phyloP scores from a whole-genome alignment of 805 yeast genomes.

The Ogataea ramenticola region DNA sequence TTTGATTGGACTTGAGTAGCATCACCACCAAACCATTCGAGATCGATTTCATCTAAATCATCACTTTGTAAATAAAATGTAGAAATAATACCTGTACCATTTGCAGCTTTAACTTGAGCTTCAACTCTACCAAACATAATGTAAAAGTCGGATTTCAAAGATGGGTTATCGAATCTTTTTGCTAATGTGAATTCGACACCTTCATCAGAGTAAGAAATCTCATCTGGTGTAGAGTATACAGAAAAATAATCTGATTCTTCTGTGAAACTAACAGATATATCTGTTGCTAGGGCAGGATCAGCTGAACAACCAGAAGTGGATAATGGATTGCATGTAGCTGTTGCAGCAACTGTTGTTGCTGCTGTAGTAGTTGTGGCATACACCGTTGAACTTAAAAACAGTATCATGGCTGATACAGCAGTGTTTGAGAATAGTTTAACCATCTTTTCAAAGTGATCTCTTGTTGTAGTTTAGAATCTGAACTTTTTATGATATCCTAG shows the following conservation, averaged over 20 bases:
- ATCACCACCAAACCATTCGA: conserved; percentile 85
- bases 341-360: conserved; percentile 9
- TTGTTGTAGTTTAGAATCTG: too few relatives aligned
- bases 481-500: too few relatives aligned
- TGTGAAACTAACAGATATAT: conserved; percentile 46
- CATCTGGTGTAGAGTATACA: conserved; percentile 33
- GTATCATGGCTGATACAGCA: neutral
- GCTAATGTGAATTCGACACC: conserved; percentile 61
- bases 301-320: conserved; percentile 22
- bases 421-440: neutral
- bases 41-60: conserved; percentile 83
- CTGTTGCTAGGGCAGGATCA: conserved; percentile 57
- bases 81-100: conserved; percentile 74
- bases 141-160: conserved; percentile 69
- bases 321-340: conserved; percentile 27
- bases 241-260: conserved; percentile 37
- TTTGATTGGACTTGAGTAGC: conserved; percentile 67
- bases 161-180: conserved; percentile 68
- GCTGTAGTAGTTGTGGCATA: conserved; percentile 1
- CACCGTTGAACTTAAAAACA: neutral
- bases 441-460: too few relatives aligned
- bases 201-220: conserved; percentile 37
- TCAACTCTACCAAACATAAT: conserved; percentile 87
- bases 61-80: conserved; percentile 77
- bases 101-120: conserved; percentile 62